Base-by-base conservation (phyloP, 1,139 yeast genomes). In the Pichia sorboxylosa region DNA sequence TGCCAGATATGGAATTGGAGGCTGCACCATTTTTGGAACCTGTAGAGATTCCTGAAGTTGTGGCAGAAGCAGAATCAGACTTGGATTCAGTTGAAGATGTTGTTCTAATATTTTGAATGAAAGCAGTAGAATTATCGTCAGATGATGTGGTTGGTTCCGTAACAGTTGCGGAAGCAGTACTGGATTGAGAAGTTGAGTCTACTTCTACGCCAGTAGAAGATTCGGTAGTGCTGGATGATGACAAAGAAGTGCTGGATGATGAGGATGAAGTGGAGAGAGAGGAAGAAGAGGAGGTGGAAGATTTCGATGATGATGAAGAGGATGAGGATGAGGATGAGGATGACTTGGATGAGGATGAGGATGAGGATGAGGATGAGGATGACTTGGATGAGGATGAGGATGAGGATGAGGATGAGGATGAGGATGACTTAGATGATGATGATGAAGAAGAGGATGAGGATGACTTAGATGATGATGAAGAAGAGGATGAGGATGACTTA, bases 161-260 rank as follows among this genome's bases (percentile, higher is more conserved):
- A n/a, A n/a, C n/a, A 8, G 22, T 19, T 8, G 22, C 8, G 22
- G 10, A 8, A 11, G 22, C 22, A 8, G 22, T 19, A 8, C 11
- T 19, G 22, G 22, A 8, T 19, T 8, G 10, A 11, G 32, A 11
- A 10, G 32, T 13, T 3, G 28, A 19, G n/a, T 30, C 10, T 11
- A 29, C 13, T 5, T 22, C 14, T 11, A 24, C 16, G 20, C 24
- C 21, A 9, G 39, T 17, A 6, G 29, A 17, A 7, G 33, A 27
- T 13, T 30, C 13, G 7, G 29, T 19, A 18, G 31, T 24, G 11
- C 26, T 19, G 10, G 40, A 20, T 13, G 29, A 24, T 9, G 34
- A 26, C 11, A 33, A 8, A 4, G 34, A 5, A 13, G 23, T 17
- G 6, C 28, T 6, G 8, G 34, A 24, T 13, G 30, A 14, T 8